Evolutionary conservation across 2,329 filamentous ascomycete species (phyloP).

Genomic region (Fusarium humuli): DNA sequence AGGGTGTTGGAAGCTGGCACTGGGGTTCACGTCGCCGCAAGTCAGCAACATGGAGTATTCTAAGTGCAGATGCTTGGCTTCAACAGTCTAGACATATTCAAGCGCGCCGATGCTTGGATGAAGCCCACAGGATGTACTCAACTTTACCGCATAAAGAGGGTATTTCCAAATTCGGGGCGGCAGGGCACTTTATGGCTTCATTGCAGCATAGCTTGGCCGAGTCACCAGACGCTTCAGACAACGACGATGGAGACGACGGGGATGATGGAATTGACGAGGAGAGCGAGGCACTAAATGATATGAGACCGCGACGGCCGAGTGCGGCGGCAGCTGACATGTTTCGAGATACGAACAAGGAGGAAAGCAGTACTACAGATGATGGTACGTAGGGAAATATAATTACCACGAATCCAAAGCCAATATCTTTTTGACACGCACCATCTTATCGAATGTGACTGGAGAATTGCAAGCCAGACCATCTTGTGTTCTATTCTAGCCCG

Average conservation of each 20-base stretch:
- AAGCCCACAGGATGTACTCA: conserved; percentile 69
- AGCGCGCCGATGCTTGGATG: conserved; percentile 80
- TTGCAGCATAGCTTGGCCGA: conserved; percentile 64
- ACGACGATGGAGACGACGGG: conserved; percentile 56
- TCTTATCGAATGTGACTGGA: neutral
- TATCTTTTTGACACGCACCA: neutral
- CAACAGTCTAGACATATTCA: conserved; percentile 80
- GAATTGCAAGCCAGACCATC: neutral
- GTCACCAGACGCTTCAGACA: conserved; percentile 55
- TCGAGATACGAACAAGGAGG: conserved; percentile 48
- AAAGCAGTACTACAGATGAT: conserved; percentile 29
- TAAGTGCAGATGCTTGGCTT: conserved; percentile 88
- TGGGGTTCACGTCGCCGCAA: conserved; percentile 83
- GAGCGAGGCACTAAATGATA: conserved; percentile 66
- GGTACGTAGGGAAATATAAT: conserved; percentile 55
- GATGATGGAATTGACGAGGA: conserved; percentile 62
- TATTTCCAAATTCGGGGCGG: conserved; percentile 62
- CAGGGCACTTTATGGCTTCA: conserved; percentile 64
- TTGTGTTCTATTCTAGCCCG: neutral
- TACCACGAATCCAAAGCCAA: neutral
- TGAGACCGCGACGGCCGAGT: conserved; percentile 66
- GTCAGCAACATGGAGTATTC: conserved; percentile 87
- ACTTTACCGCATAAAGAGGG: conserved; percentile 62
- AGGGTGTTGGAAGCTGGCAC: conserved; percentile 71
- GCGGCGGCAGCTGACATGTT: conserved; percentile 63